Evolutionary conservation across 306 rosid species (phyloP), one percentile per base, ranked within the genome.

Genomic region (Lithocarpus polystachyus): DNA sequence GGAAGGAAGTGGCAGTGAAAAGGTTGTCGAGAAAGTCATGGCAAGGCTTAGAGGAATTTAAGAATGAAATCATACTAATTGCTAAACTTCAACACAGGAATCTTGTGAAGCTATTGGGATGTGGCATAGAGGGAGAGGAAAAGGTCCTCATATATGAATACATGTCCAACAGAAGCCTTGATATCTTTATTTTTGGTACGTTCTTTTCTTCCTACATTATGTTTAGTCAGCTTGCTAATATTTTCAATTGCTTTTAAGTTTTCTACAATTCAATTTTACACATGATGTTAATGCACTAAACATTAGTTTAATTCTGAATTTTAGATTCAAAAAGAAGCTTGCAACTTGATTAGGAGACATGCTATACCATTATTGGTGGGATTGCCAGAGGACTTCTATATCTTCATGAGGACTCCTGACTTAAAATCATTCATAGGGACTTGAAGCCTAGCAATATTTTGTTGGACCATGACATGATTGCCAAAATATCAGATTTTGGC

Each of bases 141-240:
- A 92, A 87, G 84, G 75, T 89, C 13, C 89, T 88, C 23, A 35
- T 92, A 2, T 90, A 90, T 45, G 97, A 92, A 78, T 88, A 79
- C 74, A 82, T 89, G 88, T 91, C 90, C 26, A 92, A 92, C 74
- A 82, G 80, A 75, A 90, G 93, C 86, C 94, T 92, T 62, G 91
- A 88, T 77, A 45, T 74, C 52, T 86, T 82, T 68, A 80, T 91
- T 10, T 88, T 88, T 80, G 86, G 94, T 90, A 56, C 70, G 82
- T n/a, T n/a, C n/a, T n/a, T 77, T 33, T 19, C 43, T 19, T 7
- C 9, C 4, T 19, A 7, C 37, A 17, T 17, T 79, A 5, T 56
- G 35, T 71, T 56, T 37, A 6, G 71, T 28, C 43, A 52, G 61
- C 8, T 0, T 5, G 48, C 1, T 43, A 43, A 3, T 43, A 43